phyloP scores from a whole-genome alignment of 1,139 yeast species.

The Kurtzmaniella quercitrusa region DNA sequence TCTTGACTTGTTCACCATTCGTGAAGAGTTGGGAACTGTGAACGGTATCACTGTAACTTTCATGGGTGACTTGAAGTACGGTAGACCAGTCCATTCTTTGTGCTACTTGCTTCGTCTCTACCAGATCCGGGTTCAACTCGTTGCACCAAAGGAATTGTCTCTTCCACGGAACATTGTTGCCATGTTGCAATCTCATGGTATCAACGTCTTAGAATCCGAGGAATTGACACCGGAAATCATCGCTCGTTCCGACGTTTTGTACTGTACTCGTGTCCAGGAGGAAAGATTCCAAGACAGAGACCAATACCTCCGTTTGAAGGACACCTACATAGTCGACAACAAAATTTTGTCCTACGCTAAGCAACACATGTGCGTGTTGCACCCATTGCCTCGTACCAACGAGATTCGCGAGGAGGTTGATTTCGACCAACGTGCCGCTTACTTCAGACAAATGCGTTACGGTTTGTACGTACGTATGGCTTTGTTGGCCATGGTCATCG shows the following conservation, averaged over 20 bases:
- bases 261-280: conserved; percentile 97
- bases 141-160: conserved; percentile 82
- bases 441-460: conserved; percentile 98
- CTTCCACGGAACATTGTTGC: conserved; percentile 72
- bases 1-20: conserved; percentile 92
- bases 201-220: conserved; percentile 70
- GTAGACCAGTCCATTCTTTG: conserved; percentile 97
- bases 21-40: conserved; percentile 98
- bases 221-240: conserved; percentile 78
- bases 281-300: conserved; percentile 80
- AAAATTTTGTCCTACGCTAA: conserved; percentile 87
- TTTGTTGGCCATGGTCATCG: conserved; percentile 93
- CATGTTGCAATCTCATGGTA: conserved; percentile 59
- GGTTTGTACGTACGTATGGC: conserved; percentile 99
- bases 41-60: conserved; percentile 97
- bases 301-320: conserved; percentile 86
- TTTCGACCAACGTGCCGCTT: conserved; percentile 98
- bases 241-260: conserved; percentile 87
- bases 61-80: conserved; percentile 98
- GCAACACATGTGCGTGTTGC: conserved; percentile 98
- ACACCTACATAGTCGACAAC: conserved; percentile 89
- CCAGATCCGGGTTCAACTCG: conserved; percentile 89
- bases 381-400: conserved; percentile 95
- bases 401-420: conserved; percentile 98
- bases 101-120: conserved; percentile 87